Base-by-base conservation (phyloP, 495 filamentous ascomycete genomes). In the Jackrogersella multiformis region DNA sequence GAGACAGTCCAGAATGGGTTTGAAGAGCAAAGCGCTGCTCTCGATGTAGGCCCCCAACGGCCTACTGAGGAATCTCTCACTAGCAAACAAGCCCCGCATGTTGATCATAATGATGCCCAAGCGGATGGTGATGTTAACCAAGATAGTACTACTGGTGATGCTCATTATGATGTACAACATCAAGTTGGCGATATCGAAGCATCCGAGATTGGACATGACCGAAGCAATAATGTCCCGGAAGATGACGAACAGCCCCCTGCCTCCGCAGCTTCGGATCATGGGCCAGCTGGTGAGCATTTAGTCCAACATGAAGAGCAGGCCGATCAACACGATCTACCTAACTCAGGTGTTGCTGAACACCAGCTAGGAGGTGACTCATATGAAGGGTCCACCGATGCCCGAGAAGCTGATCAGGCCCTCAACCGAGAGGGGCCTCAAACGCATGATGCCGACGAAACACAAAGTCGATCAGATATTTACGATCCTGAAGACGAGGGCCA, bases 311-410 rank as follows among this genome's bases (percentile, higher is more conserved):
- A 58, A 30, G 56, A 48, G 5, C 56, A 55, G 7, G 32, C 41
- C 5, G 35, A 42, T 3, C 56, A 54, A 34, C 32, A 45, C 12
- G 28, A 44, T 39, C 26, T 23, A 5, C 2, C 67, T 23, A 74
- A 80, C 49, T 72, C 77, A 2, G 79, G 80, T 4, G 36, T 7
- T n/a, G 15, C 78, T 23, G 82, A 83, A 55, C 76, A 79, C 24
- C 80, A 80, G 48, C 75, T 77, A 52, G 77, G 74, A 36, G 73
- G 77, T 45, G 73, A 77, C 39, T 65, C 73, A 24, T 73, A 80
- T 51, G 59, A 67, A 23, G 70, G 77, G 35, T 42, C 78, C 24
- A 62, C 77, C 23, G 69, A 73, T 61, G 70, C 74, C 21, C 65
- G 75, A 39, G 44, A 51, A 15, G 36, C 28, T 59, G 41, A 66